These are phyloP conservation scores for Straminergon stramineum DNA, from an alignment of 225 moss, liverwort and hornwort genomes.

Conservation along the genomic window DNA sequence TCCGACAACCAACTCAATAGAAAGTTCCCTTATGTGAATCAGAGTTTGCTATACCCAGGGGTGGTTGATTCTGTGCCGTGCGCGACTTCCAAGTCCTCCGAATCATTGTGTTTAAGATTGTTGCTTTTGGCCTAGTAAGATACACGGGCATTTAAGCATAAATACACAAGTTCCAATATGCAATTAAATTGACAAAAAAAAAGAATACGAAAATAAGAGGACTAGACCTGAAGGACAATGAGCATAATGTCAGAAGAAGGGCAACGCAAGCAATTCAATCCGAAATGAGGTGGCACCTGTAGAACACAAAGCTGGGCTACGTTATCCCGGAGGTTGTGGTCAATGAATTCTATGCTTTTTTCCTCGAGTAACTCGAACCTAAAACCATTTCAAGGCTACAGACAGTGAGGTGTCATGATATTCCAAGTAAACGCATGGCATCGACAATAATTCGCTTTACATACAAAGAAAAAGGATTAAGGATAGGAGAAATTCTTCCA, in stretches of 20 bases:
- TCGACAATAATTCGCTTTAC: slow-evolving; percentile 2
- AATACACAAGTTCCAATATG: background rate
- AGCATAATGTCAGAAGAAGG: background rate
- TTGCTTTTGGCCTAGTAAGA: slow-evolving; percentile 25
- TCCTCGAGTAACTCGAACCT: slow-evolving; percentile 79
- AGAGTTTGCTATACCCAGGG: slow-evolving; percentile 28
- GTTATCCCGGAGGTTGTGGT: slow-evolving; percentile 70
- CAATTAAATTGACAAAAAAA: background rate
- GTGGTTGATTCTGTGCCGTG: slow-evolving; percentile 6
- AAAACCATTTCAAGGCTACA: slow-evolving; percentile 4
- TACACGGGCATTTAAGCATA: background rate
- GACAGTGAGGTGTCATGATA: background rate
- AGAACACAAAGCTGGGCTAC: slow-evolving; percentile 96
- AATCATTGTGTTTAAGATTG: background rate
- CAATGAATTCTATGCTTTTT: slow-evolving; percentile 57
- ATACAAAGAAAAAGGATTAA: background rate
- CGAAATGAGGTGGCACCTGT: slow-evolving; percentile 31
- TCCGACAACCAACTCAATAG: background rate
- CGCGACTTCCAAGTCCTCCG: background rate
- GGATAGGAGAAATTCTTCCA: background rate
- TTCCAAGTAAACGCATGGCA: slow-evolving; percentile 10
- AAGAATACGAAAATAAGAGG: background rate
- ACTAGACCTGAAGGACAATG: background rate
- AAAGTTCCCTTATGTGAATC: background rate
- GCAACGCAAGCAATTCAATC: background rate